Evolutionary conservation across 2,329 filamentous ascomycete genomes (phyloP), one percentile per base, ranked within the genome.

Genomic region (Metarhizium humberi): DNA sequence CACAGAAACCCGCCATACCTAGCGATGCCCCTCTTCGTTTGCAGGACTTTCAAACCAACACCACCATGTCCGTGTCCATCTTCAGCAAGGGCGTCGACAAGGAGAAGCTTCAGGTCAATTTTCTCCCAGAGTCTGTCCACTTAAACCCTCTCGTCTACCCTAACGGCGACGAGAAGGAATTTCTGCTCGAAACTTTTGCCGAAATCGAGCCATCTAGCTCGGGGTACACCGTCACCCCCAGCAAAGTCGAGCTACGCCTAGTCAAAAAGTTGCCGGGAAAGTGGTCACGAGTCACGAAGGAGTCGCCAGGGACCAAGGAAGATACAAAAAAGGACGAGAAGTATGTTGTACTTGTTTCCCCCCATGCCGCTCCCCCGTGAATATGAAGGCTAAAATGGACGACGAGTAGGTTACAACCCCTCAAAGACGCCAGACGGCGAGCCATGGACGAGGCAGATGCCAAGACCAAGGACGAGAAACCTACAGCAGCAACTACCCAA

Each of bases 211-310:
- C 81, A 0, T 64, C 76, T 1, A 70, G 77, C 36, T 90, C 83
- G 20, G 85, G 77, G 48, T 81, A 75, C 61, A 79, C 76, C 1
- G 80, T 95, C 54, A 86, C 87, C 46, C 78, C 86, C 1, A 90
- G 84, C 64, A 96, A 96, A 68, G 78, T 95, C 54, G 91, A 95
- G 68, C 74, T 96, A 42, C 79, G 75, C 11, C 78, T 96, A 16
- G 78, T 78, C 58, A 96, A 96, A 69, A 74, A 77, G 45, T 76
- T 69, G 1, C 69, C 80, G 0, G 86, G 85, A 6, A 92, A 89
- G 66, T 94, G 90, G 90, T 69, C 77, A 0, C 57, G 63, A 32
- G 54, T 72, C 6, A 61, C 60, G 55, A 62, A 58, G 51, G 53
- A 51, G 11, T 52, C 48, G n/a, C 40, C 16, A 4, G 51, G 18